Evolutionary conservation across 1,284 basidiomycete species (phyloP), one percentile per base, ranked within the genome.

Genomic region (Apiotrichum porosum): DNA sequence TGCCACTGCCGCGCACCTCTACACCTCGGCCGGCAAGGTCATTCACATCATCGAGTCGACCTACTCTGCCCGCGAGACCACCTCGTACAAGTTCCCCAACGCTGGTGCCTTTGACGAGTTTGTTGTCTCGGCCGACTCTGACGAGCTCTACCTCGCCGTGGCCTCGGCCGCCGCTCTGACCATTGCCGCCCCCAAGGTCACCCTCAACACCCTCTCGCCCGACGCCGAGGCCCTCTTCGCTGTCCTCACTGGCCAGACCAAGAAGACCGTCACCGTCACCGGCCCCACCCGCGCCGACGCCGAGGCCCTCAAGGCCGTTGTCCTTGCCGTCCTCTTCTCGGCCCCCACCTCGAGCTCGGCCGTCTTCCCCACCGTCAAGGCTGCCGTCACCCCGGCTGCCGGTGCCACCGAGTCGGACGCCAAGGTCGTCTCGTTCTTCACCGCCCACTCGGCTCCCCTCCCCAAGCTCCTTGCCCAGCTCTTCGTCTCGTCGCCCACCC

Each of bases 1-100:
- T 34, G 84, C 88, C 58, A 80, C 88, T 49, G 80, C 87, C 4
- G 53, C 67, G 23, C 61, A 58, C 46, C 54, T 71, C 44, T 71
- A 73, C 57, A 58, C 50, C 18, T 18, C 47, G 14, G 37, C 49
- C 18, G 62, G 57, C 42, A 66, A 64, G 52, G 57, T 67, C 42
- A 49, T 75, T 35, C 67, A 75, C 53, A 56, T 75, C 24, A 54
- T 75, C 44, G 72, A 74, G 49, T 65, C 66, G 31, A 71, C 70
- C 33, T 70, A 57, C 42, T 55, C 62, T 15, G 71, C 60, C 17
- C 61, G 66, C 46, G 66, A 75, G 54, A 54, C 56, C 37, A 48
- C 60, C 23, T 58, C 62, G 18, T 68, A 66, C 63, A 56, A 54
- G 44, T 71, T 69, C 63, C 67, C 71, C 14, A 44, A 60, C 14